A percentile compares a stretch with the other conserved stretches of the same genome.
Conservation (phyloP, 2,329 filamentous ascomycete genomes). For the Diaporthe nobilis region DNA sequence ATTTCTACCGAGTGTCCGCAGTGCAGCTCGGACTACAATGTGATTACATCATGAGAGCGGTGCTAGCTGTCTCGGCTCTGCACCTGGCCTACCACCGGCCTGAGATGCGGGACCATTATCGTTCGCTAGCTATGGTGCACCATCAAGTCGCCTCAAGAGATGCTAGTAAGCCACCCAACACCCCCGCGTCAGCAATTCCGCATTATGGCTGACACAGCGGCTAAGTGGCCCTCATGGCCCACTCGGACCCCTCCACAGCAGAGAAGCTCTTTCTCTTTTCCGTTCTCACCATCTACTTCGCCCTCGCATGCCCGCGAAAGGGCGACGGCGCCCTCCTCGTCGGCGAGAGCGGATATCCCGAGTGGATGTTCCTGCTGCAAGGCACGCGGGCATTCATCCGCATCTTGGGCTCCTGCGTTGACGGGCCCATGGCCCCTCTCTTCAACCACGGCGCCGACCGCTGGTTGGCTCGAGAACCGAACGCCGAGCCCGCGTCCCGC, state of each 20-base stretch:
- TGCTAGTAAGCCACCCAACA: background rate
- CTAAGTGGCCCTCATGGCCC: background rate
- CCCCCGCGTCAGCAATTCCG: background rate
- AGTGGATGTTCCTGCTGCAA: background rate
- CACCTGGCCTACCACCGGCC: background rate
- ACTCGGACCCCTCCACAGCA: background rate
- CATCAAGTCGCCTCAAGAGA: slow-evolving; percentile 3
- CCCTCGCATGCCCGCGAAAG: background rate
- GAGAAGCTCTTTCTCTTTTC: background rate
- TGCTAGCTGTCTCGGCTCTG: background rate
- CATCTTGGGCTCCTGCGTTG: background rate
- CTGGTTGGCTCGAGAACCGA: background rate
- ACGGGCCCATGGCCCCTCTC: background rate
- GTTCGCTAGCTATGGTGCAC: slow-evolving; percentile 2
- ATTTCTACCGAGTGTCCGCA: background rate
- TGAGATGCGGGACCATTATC: slow-evolving; percentile 1
- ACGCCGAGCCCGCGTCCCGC: background rate
- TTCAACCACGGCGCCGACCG: slow-evolving; percentile 15
- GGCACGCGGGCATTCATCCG: background rate
- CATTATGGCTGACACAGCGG: background rate
- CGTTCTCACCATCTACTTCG: background rate
- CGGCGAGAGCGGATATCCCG: background rate
- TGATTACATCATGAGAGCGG: slow-evolving; percentile 14
- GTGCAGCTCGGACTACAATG: background rate
- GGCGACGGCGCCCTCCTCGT: slow-evolving; percentile 1